Evolutionary conservation across 1,284 basidiomycete genomes (phyloP), one percentile per base, ranked within the genome.

Genomic region (Quambalaria eucalypti): DNA sequence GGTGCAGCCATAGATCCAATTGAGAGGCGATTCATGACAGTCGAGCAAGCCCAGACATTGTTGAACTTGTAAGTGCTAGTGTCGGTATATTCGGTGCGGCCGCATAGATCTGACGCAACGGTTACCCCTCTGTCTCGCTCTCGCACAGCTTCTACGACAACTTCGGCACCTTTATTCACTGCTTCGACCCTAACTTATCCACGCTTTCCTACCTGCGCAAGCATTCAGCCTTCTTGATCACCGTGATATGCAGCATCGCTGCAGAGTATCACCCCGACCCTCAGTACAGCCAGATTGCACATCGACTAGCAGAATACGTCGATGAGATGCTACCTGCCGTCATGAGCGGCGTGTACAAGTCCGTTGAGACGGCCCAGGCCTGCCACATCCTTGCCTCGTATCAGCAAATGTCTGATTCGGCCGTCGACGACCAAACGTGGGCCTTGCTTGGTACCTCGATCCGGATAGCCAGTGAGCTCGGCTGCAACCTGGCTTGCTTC

Each of bases 311-410:
- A 1, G 3, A 33, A 8, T 60, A 66, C 29, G 57, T 57, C 47
- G 58, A 64, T 16, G 30, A 28, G 2, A 57, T 66, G 53, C 51
- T 61, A 10, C 44, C 50, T 1, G 56, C 50, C 33, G 53, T 66
- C 28, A 44, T 54, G 7, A 31, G 51, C 14, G 62, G 60, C 14
- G 60, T 58, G 14, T 66, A 59, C 40, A 64, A 62, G 21, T 62
- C 54, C 44, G 65, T 66, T 31, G 65, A 66, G 53, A 57, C 62
- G 51, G 60, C 65, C 0, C 65, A 66, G 39, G 65, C 60, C 0
- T 66, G 59, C 23, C 55, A 56, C 28, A 16, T 66, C 14, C 36
- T 66, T 14, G 59, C 64, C 4, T 16, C 19, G 16, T 66, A 64
- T 26, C 29, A 55, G 25, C 56, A 54, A 2, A 55, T 66, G 51